Evolutionary conservation across 768 basidiomycete genomes (phyloP).

Genomic region (Coprinellus micaceus): DNA sequence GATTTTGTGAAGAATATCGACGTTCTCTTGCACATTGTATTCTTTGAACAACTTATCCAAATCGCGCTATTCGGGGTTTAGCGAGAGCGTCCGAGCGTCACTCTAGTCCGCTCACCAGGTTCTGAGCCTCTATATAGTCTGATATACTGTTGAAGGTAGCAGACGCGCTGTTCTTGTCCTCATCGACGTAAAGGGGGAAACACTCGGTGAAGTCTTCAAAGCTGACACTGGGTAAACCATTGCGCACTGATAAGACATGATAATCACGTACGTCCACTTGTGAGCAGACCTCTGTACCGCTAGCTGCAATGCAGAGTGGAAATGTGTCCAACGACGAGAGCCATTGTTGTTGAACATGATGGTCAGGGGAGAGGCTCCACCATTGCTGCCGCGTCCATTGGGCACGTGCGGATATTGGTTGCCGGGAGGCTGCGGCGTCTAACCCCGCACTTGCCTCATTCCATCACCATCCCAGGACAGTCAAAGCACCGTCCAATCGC

Average conservation of each 20-base stretch:
- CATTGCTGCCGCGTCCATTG: not conserved
- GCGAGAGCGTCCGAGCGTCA: not conserved
- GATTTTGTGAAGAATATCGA: conserved; percentile 67
- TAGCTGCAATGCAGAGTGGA: conserved; percentile 52
- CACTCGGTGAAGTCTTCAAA: conserved; percentile 62
- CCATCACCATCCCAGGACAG: not conserved
- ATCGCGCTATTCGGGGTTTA: conserved; percentile 42
- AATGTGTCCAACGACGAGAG: conserved; percentile 54
- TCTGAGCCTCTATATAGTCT: conserved; percentile 66
- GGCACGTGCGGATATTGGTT: not conserved
- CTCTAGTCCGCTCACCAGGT: conserved; percentile 36
- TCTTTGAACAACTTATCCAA: conserved; percentile 68
- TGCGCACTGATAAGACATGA: not conserved
- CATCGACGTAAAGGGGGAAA: conserved; percentile 62
- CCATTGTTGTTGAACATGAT: conserved; percentile 44
- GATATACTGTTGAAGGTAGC: conserved; percentile 65
- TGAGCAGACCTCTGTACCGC: conserved; percentile 53
- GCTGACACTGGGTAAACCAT: conserved; percentile 23
- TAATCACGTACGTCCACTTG: conserved; percentile 54
- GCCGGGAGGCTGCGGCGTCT: conserved; percentile 2
- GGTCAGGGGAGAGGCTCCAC: not conserved
- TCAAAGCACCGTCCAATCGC: no score
- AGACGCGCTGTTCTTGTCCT: conserved; percentile 58
- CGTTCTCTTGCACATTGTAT: conserved; percentile 62
- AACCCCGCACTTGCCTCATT: not conserved